Base-by-base conservation (phyloP, 2,329 filamentous ascomycete genomes). In the Coleophoma eucalyptorum region DNA sequence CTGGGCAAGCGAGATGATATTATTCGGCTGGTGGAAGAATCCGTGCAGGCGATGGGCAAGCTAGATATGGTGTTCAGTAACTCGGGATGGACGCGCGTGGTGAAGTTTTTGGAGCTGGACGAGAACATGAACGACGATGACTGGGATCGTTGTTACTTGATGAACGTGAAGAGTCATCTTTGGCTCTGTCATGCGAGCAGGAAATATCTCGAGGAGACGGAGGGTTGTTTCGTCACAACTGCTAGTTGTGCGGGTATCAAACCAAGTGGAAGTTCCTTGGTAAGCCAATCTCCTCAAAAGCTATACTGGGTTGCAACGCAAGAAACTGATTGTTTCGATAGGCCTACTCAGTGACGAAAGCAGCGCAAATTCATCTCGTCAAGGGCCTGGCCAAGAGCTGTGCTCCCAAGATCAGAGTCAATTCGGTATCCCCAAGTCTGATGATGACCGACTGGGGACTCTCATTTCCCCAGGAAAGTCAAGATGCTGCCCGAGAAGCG, bases 11-110 rank as follows among this genome's bases (percentile, higher is more conserved):
- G 80, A 33, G 66, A 70, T 1, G 86, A 87, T 21, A 81, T 88
- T 55, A 67, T 73, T 45, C 71, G 72, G 1, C 74, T 85, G 0
- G 80, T 92, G 1, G 68, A 77, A 16, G 76, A 84, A 42, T 78
- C 81, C 1, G 73, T 84, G 44, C 69, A 76, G 21, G 68, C 67
- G n/a, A 74, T 90, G 55, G 87, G 85, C 4, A 81, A 84, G 1
- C 67, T 94, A n/a, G 89, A 94, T 68, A 77, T 90, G 38, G 73
- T 94, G 43, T 81, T 93, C 60, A 87, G 86, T 2, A 94, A 94
- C 66, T 87, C 86, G 7, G 78, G 78, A 3, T 81, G 77, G 77
- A 79, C 77, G 0, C 63, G 60, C 15, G 64, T 77, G 15, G 67
- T 74, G 12, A 65, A 76, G 46, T 69, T 80, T 43, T 63, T 55